Base-by-base conservation (phyloP, 1,139 yeast genomes). In the Waltiozyma sp. region DNA sequence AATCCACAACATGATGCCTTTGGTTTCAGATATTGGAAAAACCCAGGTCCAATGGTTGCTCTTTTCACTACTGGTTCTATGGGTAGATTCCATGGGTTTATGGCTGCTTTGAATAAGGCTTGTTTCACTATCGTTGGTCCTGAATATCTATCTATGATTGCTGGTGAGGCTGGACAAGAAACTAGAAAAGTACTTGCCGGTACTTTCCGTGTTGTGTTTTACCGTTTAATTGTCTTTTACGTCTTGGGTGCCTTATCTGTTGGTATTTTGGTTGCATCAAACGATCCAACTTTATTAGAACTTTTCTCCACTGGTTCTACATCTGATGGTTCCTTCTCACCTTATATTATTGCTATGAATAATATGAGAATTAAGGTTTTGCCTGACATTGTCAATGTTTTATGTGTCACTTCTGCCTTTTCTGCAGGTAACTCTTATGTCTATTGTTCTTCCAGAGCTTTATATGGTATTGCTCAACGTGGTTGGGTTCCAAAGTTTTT, bases 101-200 rank as follows among this genome's bases (percentile, higher is more conserved):
- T 80, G 55, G 75, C 79, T 4, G 80, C 84, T 46, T 60, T 83
- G 44, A 69, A 70, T 44, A 69, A 73, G 41, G 80, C 81, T 40
- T 73, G 75, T 33, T 85, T 82, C 60, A 78, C 88, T 67, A 73
- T 83, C 54, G 81, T 84, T 34, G 93, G 94, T 10, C 89, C 94
- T 1, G 95, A 81, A 57, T 80, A 79, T 54, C 73, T 72, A 37
- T 62, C 69, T n/a, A 52, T 70, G 50, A 64, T 72, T 28, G 70
- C 72, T 19, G 72, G 73, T 38, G 80, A 75, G 54, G 68, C 73
- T 79, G 55, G 57, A 37, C 56, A 64, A 48, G 64, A 70, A 50
- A 75, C 77, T 18, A 63, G 79, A 58, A 63, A 68, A 43, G 66
- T 70, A 38, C 63, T 73, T 14, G 69, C 69, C 41, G 64, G 65